A percentile compares a stretch with the other conserved stretches of the same genome.
These are phyloP conservation scores for Aphanomyces euteiches DNA, from an alignment of 352 stramenopile genomes.

Conservation along the genomic window DNA sequence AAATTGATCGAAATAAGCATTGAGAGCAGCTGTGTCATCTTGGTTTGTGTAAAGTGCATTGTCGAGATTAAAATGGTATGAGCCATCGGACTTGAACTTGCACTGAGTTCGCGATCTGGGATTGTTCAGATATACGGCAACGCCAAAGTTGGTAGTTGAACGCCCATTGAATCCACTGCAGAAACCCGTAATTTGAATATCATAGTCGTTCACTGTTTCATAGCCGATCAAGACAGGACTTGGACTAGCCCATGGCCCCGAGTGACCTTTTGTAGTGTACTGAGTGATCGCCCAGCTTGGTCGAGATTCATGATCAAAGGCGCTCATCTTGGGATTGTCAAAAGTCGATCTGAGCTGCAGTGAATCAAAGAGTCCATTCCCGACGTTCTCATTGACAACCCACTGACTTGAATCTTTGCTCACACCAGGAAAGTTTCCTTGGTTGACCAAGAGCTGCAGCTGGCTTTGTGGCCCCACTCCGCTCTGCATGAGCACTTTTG, in stretches of 20 bases:
- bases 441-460: constrained; percentile 44
- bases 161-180: constrained; percentile 43
- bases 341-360: constrained; percentile 50
- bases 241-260: constrained; percentile 43
- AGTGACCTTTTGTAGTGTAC: constrained; percentile 47
- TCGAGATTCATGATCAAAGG: constrained; percentile 39
- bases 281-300: constrained; percentile 46
- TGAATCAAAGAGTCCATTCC: constrained; percentile 58
- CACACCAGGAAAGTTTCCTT: constrained; percentile 50
- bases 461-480: constrained; percentile 64
- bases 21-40: constrained; percentile 53
- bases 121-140: constrained; percentile 62
- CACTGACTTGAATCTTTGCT: constrained; percentile 28
- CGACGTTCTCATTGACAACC: constrained; percentile 56
- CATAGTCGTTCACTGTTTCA: constrained; percentile 51
- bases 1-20: constrained; percentile 37
- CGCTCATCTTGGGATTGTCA: constrained; percentile 49
- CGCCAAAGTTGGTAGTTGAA: constrained; percentile 42
- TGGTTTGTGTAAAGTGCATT: constrained; percentile 39
- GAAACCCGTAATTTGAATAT: constrained; percentile 61
- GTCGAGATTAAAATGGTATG: constrained; percentile 44
- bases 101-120: constrained; percentile 43
- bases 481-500: constrained; percentile 77
- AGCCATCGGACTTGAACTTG: constrained; percentile 43
- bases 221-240: constrained; percentile 56